A percentile compares a stretch with the other conserved stretches of the same genome.
Conservation (phyloP, 768 basidiomycete species). For the Leucocoprinus birnbaumii region DNA sequence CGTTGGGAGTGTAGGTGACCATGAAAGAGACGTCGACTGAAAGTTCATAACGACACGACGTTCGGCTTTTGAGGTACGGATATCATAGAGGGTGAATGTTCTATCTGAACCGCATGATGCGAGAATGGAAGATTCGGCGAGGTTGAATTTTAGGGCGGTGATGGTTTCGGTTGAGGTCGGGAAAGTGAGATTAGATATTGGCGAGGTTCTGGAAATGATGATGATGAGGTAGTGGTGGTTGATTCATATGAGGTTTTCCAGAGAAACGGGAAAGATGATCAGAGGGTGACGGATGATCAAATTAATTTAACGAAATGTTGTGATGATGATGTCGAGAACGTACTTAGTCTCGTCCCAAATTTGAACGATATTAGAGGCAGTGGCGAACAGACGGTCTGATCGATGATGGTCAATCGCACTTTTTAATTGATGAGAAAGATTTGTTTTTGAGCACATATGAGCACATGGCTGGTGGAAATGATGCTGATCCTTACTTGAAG, state of each 20-base stretch:
- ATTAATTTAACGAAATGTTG: not conserved
- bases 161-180: conserved; percentile 88
- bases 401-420: conserved; percentile 96
- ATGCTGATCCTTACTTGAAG: conserved; percentile 67
- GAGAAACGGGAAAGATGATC: not conserved
- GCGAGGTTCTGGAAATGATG: conserved; percentile 56
- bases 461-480: not conserved
- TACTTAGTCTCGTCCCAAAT: conserved; percentile 98
- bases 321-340: conserved; percentile 20
- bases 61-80: conserved; percentile 95
- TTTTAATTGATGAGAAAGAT: not conserved
- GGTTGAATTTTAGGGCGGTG: conserved; percentile 86
- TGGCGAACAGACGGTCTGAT: conserved; percentile 86
- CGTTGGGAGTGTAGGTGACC: conserved; percentile 97
- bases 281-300: not conserved
- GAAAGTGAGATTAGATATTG: conserved; percentile 85
- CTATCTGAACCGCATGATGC: conserved; percentile 94
- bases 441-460: not conserved
- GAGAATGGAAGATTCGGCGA: conserved; percentile 91
- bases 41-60: conserved; percentile 92
- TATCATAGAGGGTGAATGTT: conserved; percentile 94
- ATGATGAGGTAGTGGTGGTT: not conserved
- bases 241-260: not conserved
- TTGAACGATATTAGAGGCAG: conserved; percentile 90
- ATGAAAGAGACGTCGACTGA: conserved; percentile 85